Percentiles rank a stretch among this genome's conserved stretches.
Evolutionary conservation across 306 rosid genomes (phyloP).

Genomic region (cucumber (Cucumis sativus)): Cucumber_9930_V3 NC_026655.2:15398001-15398500

Average conservation of each 20-base stretch:
- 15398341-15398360: neutral
- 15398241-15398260: too few species aligned
- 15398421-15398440: neutral
- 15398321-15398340: neutral
- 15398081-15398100: neutral
- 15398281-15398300: neutral
- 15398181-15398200: neutral
- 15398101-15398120: too few species aligned
- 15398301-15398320: neutral
- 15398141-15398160: neutral
- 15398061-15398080: neutral
- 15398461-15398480: neutral
- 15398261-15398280: neutral
- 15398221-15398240: neutral
- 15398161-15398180: neutral
- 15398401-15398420: neutral
- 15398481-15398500: too few species aligned
- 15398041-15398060: too few species aligned
- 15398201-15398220: neutral
- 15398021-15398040: neutral
- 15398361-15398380: neutral
- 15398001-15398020: neutral
- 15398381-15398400: neutral
- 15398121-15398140: neutral
- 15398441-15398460: neutral